Base-by-base conservation (phyloP, 73 alveolate species). In the Paramecium sonneborni region DNA sequence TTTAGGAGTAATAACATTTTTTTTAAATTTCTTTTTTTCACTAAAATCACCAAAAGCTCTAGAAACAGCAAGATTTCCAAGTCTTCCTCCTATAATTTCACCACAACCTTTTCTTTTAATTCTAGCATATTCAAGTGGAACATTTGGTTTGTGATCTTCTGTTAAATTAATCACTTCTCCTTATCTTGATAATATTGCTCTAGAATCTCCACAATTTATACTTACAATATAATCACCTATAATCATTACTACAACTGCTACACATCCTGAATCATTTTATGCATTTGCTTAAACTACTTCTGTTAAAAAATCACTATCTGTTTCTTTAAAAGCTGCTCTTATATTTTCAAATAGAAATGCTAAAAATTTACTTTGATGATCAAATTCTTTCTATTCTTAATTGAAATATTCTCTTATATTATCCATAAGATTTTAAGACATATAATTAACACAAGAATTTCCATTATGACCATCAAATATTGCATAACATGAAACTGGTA, bases 131-230 rank as follows among this genome's bases (percentile, higher is more conserved):
- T 98, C 99, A 26, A 85, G 62, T 55, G 96, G 97, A 15, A 23
- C 39, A 37, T 79, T 93, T 11, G 99, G 97, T 76, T 95, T 96
- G 52, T 96, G 99, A 79, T 96, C 99, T 26, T 86, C 92, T 7
- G 97, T 86, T 79, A 96, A 92, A 48, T 88, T 85, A 74, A 76
- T 92, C 3, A 95, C 95, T 20, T 35, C 44, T 14, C 98, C 98
- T 14, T 76, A 70, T 88, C 96, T 92, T 67, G 95, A 92, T 46
- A 98, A 92, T 32, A 96, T 97, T 56, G 98, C 95, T 85, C 98
- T 84, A 14, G 98, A 96, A 76, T 98, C 99, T 0, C 99, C 99
- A 11, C 97, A 93, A 93, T 98, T 98, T 85, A 98, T 98, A 57
- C 98, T 94, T 7, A 94, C 86, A 39, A 98, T 67, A 84, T 95